Conservation (phyloP, 306 rosid genomes). For the Medicago ruthenica region DNA sequence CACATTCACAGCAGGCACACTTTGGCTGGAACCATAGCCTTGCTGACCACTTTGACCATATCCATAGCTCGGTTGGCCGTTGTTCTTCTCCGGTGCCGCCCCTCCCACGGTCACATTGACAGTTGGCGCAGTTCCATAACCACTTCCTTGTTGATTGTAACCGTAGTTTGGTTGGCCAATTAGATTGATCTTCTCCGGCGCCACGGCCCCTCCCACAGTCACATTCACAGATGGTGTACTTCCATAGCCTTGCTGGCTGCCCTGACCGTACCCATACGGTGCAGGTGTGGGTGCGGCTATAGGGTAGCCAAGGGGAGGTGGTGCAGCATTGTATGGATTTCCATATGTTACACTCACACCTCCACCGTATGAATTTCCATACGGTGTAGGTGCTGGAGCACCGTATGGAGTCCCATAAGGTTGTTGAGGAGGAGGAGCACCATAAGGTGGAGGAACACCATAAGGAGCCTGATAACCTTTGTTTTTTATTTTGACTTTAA, state of each 20-base stretch:
- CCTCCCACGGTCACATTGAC: not conserved
- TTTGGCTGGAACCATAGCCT: not conserved
- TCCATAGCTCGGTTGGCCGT: not conserved
- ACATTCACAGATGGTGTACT: conserved; percentile 15
- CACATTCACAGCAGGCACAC: not conserved
- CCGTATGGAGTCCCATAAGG: conserved; percentile 24
- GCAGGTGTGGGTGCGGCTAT: conserved; percentile 15
- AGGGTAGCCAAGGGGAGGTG: not conserved
- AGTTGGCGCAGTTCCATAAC: not conserved
- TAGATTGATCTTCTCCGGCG: not conserved
- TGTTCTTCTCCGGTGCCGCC: not conserved
- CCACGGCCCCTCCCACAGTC: not conserved
- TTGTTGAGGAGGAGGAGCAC: conserved; percentile 52
- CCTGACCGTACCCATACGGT: not conserved
- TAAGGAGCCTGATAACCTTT: conserved; percentile 45
- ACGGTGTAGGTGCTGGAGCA: not conserved
- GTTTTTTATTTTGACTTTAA: conserved; percentile 50
- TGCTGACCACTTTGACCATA: not conserved
- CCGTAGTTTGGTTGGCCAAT: not conserved
- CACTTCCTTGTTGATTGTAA: not conserved
- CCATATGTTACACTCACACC: not conserved
- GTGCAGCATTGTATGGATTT: not conserved
- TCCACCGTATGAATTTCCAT: not conserved
- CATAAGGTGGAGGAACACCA: conserved; percentile 49
- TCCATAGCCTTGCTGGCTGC: conserved; percentile 42